Base-by-base conservation (phyloP, 495 filamentous ascomycete species). In the Aspergillus sparsus region DNA sequence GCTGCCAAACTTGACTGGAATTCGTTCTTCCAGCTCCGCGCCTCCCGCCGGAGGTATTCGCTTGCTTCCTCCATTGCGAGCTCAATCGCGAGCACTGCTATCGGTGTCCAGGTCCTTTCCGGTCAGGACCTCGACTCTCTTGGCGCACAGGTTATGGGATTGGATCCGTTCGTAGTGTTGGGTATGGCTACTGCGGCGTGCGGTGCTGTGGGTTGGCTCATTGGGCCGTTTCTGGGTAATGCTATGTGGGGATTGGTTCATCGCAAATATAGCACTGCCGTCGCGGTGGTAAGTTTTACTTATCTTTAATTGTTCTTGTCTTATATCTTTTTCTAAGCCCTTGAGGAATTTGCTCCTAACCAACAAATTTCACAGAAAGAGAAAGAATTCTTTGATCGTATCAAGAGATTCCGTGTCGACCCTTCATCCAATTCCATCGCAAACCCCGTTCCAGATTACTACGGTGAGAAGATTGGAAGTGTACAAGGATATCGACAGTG, bases 401-500 rank as follows among this genome's bases (percentile, higher is more conserved):
- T 98, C 70, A 91, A 90, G 74, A 88, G 86, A 73, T 88, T 91
- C 73, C 86, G 94, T 12, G 94, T 95, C 60, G 95, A 98, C 73
- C 94, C 94, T 4, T 83, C 84, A 0, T 79, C 80, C 13, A 85
- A 86, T 62, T 86, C 83, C 6, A 80, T 85, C 58, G 74, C 82
- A 46, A 91, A 91, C 69, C 88, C 88, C 0, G 87, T 93, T 13
- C 85, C 85, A 5, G 85, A 88, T 63, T 88, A 87, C 69, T 83
- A 83, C 53, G 81, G 94, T 52, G 94, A 98, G 81, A 97, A 96
- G 83, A 96, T 98, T 71, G 89, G 88, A 13, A 95, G 91, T 63
- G 90, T 98, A 39, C 83, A 85, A 58, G 92, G 89, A 51, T 98
- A 97, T 68, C 76, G 95, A 64, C 87, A 89, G 71, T 98, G 94